These are phyloP conservation scores for Chaetomiaceae sp. DNA, from an alignment of 2,329 filamentous ascomycete genomes.

Conservation along the genomic window DNA sequence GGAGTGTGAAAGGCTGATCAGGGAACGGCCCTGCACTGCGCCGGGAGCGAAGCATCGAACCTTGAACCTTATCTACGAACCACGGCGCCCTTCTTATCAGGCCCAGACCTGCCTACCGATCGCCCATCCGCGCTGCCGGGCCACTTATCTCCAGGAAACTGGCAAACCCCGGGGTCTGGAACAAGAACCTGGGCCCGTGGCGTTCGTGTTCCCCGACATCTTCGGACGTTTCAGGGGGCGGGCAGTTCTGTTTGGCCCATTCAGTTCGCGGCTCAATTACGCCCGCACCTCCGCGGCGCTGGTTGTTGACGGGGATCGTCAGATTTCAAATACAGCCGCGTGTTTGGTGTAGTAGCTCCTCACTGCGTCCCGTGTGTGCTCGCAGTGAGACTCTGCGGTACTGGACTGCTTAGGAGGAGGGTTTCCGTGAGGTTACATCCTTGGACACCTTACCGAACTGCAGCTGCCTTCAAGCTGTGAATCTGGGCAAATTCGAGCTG, in stretches of 20 bases:
- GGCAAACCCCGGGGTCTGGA: constrained; percentile 3
- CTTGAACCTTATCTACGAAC: constrained; percentile 10
- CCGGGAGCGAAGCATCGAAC: background rate
- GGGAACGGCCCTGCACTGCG: constrained; percentile 3
- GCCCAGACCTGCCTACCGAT: constrained; percentile 2
- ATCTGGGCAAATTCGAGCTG: constrained; percentile 14
- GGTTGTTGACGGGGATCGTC: background rate
- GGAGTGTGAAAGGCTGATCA: background rate
- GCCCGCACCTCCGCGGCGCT: constrained; percentile 7
- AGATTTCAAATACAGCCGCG: background rate
- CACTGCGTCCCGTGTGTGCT: constrained; percentile 3
- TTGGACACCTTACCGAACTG: constrained; percentile 4
- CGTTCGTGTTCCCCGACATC: constrained; percentile 17
- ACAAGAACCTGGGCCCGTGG: constrained; percentile 5
- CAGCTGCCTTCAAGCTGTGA: background rate
- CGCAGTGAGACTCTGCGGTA: constrained; percentile 13
- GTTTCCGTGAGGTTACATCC: constrained; percentile 12
- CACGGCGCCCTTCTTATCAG: constrained; percentile 4
- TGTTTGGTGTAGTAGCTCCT: constrained; percentile 1
- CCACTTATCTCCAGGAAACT: background rate
- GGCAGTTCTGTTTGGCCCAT: constrained; percentile 12
- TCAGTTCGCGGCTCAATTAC: background rate
- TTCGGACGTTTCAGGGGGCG: constrained; percentile 1
- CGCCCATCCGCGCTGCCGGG: background rate
- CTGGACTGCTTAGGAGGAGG: background rate